Base-by-base conservation (phyloP, 139 green algal genomes). In the Chlamydomonas applanata region DNA sequence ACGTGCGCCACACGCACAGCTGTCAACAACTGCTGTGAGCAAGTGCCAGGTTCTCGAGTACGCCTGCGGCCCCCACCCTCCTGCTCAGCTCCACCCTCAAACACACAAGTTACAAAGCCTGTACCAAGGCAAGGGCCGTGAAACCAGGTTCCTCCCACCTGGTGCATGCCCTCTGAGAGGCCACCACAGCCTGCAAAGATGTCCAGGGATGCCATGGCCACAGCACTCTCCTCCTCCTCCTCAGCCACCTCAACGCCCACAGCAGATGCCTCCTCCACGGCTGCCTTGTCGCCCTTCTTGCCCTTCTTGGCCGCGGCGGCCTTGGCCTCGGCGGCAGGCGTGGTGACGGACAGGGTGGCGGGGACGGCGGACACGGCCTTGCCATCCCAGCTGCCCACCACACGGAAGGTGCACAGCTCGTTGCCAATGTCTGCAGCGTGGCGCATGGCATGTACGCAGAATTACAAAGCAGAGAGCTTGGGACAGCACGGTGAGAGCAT, bases 141-240 rank as follows among this genome's bases (percentile, higher is more conserved):
- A n/a, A n/a, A n/a, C n/a, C n/a, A n/a, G n/a, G n/a, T n/a, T n/a
- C n/a, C n/a, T 59, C 86, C 56, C 25, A 92, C 92, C 82, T 97
- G 91, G 74, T 98, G 90, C 76, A 98, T 89, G 69, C 95, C 95
- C 83, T 98, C 95, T 3, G 85, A 94, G 61, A 98, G 87, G 13
- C 95, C 95, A 2, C 95, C 95, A 76, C 94, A 98, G 34, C 95
- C 81, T 1, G 95, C 95, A 90, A 98, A 98, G 71, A 98, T 98
- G 86, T 98, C 95, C 91, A 98, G 85, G 4, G 93, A 96, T 25
- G 71, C 25, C 82, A 90, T 70, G 24, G 71, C 72, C 7, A 84
- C 65, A 4, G 27, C 56, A 30, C 13, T 20, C 32, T 24, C 33
- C 17, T 71, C 74, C 57, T 74, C 72, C 59, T 79, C 63, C 33